Evolutionary conservation across 805 yeast species (phyloP), one percentile per base, ranked within the genome.

Genomic region (Starmerella bacillaris): DNA sequence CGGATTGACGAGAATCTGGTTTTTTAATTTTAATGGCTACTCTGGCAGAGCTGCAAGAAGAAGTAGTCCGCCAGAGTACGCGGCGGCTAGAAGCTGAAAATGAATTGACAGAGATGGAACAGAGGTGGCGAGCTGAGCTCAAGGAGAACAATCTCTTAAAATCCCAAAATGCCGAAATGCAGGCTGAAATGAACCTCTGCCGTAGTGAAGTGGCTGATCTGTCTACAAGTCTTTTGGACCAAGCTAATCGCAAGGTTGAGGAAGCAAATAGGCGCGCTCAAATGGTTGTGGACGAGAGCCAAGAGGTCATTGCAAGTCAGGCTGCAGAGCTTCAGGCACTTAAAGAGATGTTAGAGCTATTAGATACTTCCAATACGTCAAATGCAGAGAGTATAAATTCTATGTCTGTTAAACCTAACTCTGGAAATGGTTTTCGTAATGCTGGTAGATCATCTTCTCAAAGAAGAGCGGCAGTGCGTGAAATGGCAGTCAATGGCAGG

Each of bases 211-310:
- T 74, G 30, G 51, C 57, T 11, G 57, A 57, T 37, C 67, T 75
- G 9, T 64, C 73, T 49, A 70, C 70, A 22, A 61, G 62, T 39
- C 71, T 73, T 45, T 37, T 50, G 34, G 48, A 47, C 26, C 55
- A 68, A 33, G 70, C 72, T n/a, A 75, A 78, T 59, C 76, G 67
- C 57, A 86, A 78, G 51, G 63, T 78, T 43, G 83, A 64, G 24
- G 93, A 82, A 48, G 75, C 74, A 48, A 79, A 82, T 47, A 52
- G 61, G n/a, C 64, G 78, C 12, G 72, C 70, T 43, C 65, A 65
- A 24, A 22, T 17, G 39, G 78, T 64, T 14, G 40, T 38, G 47
- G 82, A 62, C 24, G 94, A 82, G 51, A 74, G 74, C 49, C 82
- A 80, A 47, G 53, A 59, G 12, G 65, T 80, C 11, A 64, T 83